Percentiles rank a stretch among this genome's conserved stretches.
Evolutionary conservation across 345 rosid genomes (phyloP).

Genomic region (Linum usitatissimum): DNA sequence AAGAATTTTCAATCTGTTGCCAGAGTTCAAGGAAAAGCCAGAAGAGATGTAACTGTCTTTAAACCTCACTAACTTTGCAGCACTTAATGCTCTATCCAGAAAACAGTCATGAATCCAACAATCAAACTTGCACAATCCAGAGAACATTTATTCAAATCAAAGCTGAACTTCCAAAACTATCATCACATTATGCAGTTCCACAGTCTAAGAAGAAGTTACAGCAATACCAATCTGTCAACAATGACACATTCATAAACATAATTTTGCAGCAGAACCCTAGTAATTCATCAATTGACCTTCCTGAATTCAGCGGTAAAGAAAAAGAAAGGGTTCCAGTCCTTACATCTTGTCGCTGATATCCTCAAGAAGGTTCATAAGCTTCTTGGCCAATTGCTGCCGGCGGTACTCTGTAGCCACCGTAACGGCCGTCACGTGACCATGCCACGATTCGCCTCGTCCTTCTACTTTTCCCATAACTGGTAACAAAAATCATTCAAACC

Average conservation of each 20-base stretch:
- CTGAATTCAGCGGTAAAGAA: neutral
- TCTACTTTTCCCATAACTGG: constrained; percentile 92
- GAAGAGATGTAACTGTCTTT: neutral
- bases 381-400: constrained; percentile 84
- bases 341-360: constrained; percentile 84
- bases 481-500: constrained; percentile 3
- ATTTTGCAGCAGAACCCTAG: neutral
- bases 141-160: neutral
- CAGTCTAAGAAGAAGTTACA: neutral
- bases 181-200: neutral
- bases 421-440: constrained; percentile 94
- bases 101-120: neutral
- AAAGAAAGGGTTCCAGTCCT: constrained; percentile 10
- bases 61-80: too few species aligned
- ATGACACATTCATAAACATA: neutral
- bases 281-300: neutral
- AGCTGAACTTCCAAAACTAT: neutral
- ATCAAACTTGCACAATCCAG: neutral
- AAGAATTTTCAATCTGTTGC: neutral
- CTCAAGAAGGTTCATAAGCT: constrained; percentile 80
- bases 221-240: neutral
- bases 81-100: too few species aligned
- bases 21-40: neutral
- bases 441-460: constrained; percentile 99
- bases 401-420: constrained; percentile 84